Evolutionary conservation across 2,329 filamentous ascomycete species (phyloP).

Genomic region (Alternaria atra): DNA sequence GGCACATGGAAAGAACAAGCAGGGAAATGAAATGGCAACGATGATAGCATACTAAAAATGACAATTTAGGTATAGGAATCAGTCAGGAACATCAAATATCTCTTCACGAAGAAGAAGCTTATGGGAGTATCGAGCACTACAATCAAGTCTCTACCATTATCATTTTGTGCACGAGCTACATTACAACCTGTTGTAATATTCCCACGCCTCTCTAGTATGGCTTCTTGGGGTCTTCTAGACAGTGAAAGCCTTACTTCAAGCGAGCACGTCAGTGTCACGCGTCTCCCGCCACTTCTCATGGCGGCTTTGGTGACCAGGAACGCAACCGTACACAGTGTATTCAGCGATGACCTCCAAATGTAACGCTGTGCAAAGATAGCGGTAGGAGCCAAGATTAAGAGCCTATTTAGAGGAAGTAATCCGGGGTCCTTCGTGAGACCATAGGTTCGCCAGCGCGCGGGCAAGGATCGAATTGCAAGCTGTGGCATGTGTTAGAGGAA

Average conservation of each 20-base stretch:
- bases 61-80: not conserved
- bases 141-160: constrained; percentile 5
- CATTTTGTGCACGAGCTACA: not conserved
- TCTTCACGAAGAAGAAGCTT: not conserved
- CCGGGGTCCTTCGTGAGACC: constrained; percentile 93
- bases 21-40: too few species aligned
- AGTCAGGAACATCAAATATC: not conserved
- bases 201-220: constrained; percentile 14
- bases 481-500: constrained; percentile 55
- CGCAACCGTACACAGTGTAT: constrained; percentile 20
- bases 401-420: constrained; percentile 86
- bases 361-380: constrained; percentile 24
- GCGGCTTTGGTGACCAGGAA: constrained; percentile 13
- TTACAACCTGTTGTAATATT: constrained; percentile 7
- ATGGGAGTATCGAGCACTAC: not conserved
- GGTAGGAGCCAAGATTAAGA: constrained; percentile 27
- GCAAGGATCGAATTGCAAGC: constrained; percentile 99
- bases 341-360: constrained; percentile 12
- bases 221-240: constrained; percentile 15
- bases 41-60: not conserved
- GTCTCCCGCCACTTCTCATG: constrained; percentile 1
- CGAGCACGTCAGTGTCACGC: constrained; percentile 10
- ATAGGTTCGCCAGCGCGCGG: constrained; percentile 97
- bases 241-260: constrained; percentile 4
- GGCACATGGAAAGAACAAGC: too few species aligned